phyloP scores from a whole-genome alignment of 2,329 filamentous ascomycete genomes.

The Septoria petroselini region DNA sequence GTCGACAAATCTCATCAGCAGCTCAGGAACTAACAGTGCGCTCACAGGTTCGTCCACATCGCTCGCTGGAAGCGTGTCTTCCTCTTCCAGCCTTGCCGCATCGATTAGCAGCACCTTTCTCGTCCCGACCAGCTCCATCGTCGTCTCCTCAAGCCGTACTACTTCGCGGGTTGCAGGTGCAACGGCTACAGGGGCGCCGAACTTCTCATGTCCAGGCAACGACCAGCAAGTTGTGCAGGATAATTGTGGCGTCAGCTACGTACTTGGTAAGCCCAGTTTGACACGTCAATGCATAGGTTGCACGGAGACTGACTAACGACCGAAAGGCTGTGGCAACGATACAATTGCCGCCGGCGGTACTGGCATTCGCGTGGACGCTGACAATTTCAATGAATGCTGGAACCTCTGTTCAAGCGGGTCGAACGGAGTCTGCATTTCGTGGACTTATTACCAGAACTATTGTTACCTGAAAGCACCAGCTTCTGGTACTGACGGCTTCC shows the following conservation, averaged over 20 bases:
- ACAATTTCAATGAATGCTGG: not conserved
- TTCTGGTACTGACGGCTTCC: not conserved
- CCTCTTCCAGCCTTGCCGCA: not conserved
- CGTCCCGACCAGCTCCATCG: no score
- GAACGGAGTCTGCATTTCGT: slow-evolving; percentile 1
- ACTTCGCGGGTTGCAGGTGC: no score
- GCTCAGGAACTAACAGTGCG: slow-evolving; percentile 1
- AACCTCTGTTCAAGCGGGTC: slow-evolving; percentile 3
- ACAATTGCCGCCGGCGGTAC: not conserved
- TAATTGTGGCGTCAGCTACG: slow-evolving; percentile 11
- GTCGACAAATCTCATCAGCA: not conserved
- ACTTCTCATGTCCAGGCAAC: slow-evolving; percentile 3
- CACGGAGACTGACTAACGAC: no score
- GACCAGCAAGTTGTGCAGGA: slow-evolving; percentile 8
- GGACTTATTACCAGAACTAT: not conserved
- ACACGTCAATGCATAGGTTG: no score
- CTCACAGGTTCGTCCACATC: not conserved
- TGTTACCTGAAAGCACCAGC: slow-evolving; percentile 8
- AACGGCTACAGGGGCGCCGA: not conserved
- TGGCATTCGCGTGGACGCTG: not conserved
- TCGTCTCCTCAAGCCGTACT: no score
- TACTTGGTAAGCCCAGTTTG: no score
- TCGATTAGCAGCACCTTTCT: no score
- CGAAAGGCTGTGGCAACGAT: no score
- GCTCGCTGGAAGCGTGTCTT: not conserved